phyloP scores from a whole-genome alignment of 1,284 basidiomycete species.

The Ustilago loliicola region DNA sequence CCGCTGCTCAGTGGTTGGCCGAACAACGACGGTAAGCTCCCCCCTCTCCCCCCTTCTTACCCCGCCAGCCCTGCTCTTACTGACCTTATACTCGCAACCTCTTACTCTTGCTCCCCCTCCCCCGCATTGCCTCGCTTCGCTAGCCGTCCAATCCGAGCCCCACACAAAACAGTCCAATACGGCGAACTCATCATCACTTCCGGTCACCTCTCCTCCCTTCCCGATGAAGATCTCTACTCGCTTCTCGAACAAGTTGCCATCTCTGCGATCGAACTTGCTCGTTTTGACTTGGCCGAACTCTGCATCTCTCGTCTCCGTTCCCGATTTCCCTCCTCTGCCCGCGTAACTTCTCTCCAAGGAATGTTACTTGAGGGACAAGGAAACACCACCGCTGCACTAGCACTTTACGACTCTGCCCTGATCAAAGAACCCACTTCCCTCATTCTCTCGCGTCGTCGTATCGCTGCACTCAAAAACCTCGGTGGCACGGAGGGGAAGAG shows the following conservation, averaged over 20 bases:
- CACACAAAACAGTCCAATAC: conserved; percentile 79
- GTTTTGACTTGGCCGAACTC: conserved; percentile 82
- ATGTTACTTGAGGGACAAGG: conserved; percentile 84
- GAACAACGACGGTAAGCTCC: conserved; percentile 57
- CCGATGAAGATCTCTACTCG: conserved; percentile 75
- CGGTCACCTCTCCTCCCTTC: conserved; percentile 73
- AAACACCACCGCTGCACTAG: conserved; percentile 73
- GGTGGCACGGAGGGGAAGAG: conserved; percentile 59
- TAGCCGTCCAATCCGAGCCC: conserved; percentile 73
- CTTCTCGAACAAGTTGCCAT: conserved; percentile 89
- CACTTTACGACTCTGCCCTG: conserved; percentile 80
- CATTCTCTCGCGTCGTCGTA: conserved; percentile 84
- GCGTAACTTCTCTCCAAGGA: conserved; percentile 86
- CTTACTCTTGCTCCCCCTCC: too few species aligned
- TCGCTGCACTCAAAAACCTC: conserved; percentile 75
- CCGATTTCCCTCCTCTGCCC: conserved; percentile 84
- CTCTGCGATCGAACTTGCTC: conserved; percentile 86
- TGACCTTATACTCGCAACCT: too few species aligned
- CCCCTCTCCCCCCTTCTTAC: not conserved
- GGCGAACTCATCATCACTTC: conserved; percentile 76
- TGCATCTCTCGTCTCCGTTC: conserved; percentile 79
- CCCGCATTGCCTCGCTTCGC: not conserved
- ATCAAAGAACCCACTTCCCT: conserved; percentile 80
- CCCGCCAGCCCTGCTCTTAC: not conserved
- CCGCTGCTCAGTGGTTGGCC: conserved; percentile 55